Conservation (phyloP, 495 filamentous ascomycete species). For the Rhizodiscina lignyota region DNA sequence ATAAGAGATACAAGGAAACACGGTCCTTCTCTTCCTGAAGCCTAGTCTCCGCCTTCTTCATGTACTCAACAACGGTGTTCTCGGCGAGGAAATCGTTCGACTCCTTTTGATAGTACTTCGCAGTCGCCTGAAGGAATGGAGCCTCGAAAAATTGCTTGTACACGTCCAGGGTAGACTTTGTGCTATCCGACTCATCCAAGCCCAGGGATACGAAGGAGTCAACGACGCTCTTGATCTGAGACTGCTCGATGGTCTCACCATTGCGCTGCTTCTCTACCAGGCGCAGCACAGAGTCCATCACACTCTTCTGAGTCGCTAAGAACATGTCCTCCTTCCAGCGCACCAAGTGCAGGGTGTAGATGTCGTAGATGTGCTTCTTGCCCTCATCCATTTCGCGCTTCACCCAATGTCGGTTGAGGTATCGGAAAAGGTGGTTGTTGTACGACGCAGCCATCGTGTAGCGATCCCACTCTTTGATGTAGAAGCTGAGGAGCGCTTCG, state of each 20-base stretch:
- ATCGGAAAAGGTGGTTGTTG: conserved; percentile 91
- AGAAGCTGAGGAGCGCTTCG: conserved; percentile 84
- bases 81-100: conserved; percentile 88
- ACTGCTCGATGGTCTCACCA: conserved; percentile 94
- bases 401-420: conserved; percentile 97
- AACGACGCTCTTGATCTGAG: conserved; percentile 92
- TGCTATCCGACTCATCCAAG: conserved; percentile 80
- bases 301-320: conserved; percentile 58
- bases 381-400: conserved; percentile 98
- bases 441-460: conserved; percentile 93
- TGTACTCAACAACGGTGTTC: conserved; percentile 97
- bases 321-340: conserved; percentile 92
- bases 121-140: conserved; percentile 79
- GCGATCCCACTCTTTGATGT: conserved; percentile 89
- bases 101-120: conserved; percentile 74
- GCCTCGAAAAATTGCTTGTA: conserved; percentile 83
- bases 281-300: conserved; percentile 89
- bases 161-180: conserved; percentile 87
- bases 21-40: conserved; percentile 88
- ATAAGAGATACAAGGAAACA: conserved; percentile 79
- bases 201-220: conserved; percentile 94
- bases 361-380: conserved; percentile 95
- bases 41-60: conserved; percentile 96
- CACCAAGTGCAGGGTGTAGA: conserved; percentile 91
- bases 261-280: conserved; percentile 96